Conservation (phyloP, 345 rosid genomes). For the Sisymbrium altissimum region DNA sequence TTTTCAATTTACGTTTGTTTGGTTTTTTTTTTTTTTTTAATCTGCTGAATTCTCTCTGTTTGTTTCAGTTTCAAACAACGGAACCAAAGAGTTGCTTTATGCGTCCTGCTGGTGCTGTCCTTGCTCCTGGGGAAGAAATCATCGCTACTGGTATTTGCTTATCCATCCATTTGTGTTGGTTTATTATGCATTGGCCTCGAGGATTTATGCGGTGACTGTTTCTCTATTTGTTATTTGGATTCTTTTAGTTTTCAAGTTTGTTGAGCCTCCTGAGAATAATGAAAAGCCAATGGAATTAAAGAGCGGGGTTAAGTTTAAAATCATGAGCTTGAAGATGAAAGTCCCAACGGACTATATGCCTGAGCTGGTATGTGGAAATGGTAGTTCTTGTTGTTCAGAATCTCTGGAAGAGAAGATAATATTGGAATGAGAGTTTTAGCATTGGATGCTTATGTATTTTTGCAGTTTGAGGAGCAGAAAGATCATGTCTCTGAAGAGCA, state of each 20-base stretch:
- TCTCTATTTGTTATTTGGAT: background rate
- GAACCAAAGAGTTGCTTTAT: constrained; percentile 98
- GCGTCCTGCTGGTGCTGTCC: constrained; percentile 95
- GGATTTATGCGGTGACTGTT: background rate
- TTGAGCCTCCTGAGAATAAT: constrained; percentile 84
- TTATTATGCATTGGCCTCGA: background rate
- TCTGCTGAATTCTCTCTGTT: background rate
- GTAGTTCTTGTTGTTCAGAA: background rate
- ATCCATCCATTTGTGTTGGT: background rate
- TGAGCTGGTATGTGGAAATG: constrained; percentile 71
- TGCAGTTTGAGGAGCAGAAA: constrained; percentile 91
- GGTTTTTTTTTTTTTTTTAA: background rate
- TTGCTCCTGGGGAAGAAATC: constrained; percentile 79
- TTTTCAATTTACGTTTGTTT: background rate
- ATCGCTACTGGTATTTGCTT: constrained; percentile 70
- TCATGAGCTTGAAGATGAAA: constrained; percentile 88
- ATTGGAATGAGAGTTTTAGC: background rate
- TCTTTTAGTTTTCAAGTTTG: constrained; percentile 80
- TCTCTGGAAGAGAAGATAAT: background rate
- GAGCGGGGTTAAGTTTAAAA: constrained; percentile 79
- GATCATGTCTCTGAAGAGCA: constrained; percentile 76
- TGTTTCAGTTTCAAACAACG: constrained; percentile 83
- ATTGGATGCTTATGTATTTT: background rate
- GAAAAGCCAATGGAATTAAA: constrained; percentile 80
- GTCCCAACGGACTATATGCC: constrained; percentile 76